Conservation (phyloP, 2,329 filamentous ascomycete genomes). For the Cladophialophora psammophila region DNA sequence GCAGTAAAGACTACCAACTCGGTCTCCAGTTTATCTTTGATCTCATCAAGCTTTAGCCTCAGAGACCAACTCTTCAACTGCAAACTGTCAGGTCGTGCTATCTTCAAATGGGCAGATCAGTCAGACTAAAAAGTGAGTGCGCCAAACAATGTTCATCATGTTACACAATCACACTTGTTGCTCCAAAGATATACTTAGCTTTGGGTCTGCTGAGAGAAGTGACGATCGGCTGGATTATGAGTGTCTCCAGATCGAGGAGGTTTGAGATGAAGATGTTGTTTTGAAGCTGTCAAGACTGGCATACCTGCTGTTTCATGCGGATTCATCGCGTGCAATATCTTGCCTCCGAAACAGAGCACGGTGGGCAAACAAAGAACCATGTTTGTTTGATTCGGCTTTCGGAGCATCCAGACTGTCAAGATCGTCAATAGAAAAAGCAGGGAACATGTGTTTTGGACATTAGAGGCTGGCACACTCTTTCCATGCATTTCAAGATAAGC, state of each 20-base stretch:
- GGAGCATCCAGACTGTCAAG: background rate
- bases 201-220: background rate
- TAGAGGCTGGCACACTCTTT: background rate
- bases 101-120: background rate
- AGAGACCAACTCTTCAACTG: background rate
- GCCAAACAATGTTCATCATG: background rate
- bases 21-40: background rate
- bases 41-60: background rate
- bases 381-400: too few relatives aligned
- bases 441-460: background rate
- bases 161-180: background rate
- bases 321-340: too few relatives aligned
- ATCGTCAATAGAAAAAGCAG: background rate
- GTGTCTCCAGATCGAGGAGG: background rate
- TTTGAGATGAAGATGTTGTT: too few relatives aligned
- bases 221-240: background rate
- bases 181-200: background rate
- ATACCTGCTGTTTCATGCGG: too few relatives aligned
- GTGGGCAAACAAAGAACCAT: too few relatives aligned
- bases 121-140: background rate
- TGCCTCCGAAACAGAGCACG: too few relatives aligned
- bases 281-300: too few relatives aligned
- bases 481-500: background rate
- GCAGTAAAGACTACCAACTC: background rate
- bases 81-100: background rate